Evolutionary conservation across 495 filamentous ascomycete species (phyloP).

Genomic region (Neurospora tetraspora): DNA sequence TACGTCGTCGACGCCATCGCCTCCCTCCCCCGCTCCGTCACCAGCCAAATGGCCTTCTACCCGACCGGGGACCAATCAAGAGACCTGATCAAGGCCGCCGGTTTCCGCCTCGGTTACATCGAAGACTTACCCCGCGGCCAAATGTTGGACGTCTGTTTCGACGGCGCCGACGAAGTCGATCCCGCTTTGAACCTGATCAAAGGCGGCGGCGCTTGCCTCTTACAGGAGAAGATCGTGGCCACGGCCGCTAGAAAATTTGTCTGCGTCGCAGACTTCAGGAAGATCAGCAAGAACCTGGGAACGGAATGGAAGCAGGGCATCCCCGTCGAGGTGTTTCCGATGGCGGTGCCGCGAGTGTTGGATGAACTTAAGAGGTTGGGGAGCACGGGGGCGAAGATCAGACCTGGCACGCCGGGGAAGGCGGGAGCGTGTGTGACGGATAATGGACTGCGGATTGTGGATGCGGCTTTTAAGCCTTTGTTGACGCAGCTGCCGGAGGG

Average conservation of each 20-base stretch:
- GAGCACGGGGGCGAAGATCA: conserved; percentile 53
- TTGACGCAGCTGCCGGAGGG: conserved; percentile 37
- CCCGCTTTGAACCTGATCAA: conserved; percentile 94
- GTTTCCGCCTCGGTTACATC: conserved; percentile 67
- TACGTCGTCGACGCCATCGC: conserved; percentile 95
- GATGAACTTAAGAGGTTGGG: conserved; percentile 59
- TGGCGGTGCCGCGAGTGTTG: conserved; percentile 63
- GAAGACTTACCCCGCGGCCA: conserved; percentile 53
- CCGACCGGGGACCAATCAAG: no score
- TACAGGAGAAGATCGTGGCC: conserved; percentile 96
- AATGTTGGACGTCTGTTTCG: conserved; percentile 73
- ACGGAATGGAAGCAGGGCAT: conserved; percentile 65
- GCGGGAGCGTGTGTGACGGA: conserved; percentile 82
- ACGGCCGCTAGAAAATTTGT: conserved; percentile 78
- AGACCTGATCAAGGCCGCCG: conserved; percentile 64
- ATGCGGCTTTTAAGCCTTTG: conserved; percentile 73
- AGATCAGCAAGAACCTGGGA: conserved; percentile 56
- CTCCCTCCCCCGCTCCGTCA: conserved; percentile 49
- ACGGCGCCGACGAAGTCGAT: conserved; percentile 96
- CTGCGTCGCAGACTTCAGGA: conserved; percentile 88
- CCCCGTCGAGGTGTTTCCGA: conserved; percentile 86
- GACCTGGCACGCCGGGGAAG: conserved; percentile 57
- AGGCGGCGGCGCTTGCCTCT: conserved; percentile 90
- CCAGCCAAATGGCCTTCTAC: no score
- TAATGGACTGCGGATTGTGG: conserved; percentile 87